Base-by-base conservation (phyloP, 2,329 filamentous ascomycete species). In the Acephala macrosclerotiorum region DNA sequence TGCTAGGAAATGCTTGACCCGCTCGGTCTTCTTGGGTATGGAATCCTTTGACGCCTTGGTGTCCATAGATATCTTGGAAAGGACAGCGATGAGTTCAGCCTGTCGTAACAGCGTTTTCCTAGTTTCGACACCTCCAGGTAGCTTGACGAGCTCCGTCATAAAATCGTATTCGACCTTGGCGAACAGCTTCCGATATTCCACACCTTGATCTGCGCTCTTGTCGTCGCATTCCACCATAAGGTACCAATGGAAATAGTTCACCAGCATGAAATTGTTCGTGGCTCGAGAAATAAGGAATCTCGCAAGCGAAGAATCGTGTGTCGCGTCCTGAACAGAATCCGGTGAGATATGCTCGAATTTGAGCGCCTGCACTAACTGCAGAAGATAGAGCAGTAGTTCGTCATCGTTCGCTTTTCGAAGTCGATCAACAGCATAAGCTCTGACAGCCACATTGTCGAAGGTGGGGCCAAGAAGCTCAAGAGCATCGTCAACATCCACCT, bases 241-340 rank as follows among this genome's bases (percentile, higher is more conserved):
- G 78, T 98, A 99, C 96, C 96, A 99, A 77, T 97, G 93, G 61
- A 99, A 88, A 79, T 96, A 97, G 76, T 97, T 99, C 35, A 95
- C 96, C 1, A 99, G 85, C 66, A 91, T 90, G 74, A 97, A 92
- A 75, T 97, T 98, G 68, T 90, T 89, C 16, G 92, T 91, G 3
- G 96, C 96, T 40, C 96, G 88, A 1, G 91, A 88, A 63, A 99
- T 96, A 2, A 99, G 83, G 75, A 99, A 99, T 26, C 87, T 88
- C 2, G 94, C 95, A 6, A 99, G 82, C 0, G 94, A 97, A 0
- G 94, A 97, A 73, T 96, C 91, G 56, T 88, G 85, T 0, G 85
- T 82, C 49, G 84, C 83, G 69, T 93, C 87, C 65, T 87, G 81
- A n/a, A 85, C 84, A 1, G 85, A 84, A 35, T 85, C 83, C 4